Evolutionary conservation across 257 asterid species (phyloP), one percentile per base, ranked within the genome.

Genomic region (Buddleja alternifolia): DNA sequence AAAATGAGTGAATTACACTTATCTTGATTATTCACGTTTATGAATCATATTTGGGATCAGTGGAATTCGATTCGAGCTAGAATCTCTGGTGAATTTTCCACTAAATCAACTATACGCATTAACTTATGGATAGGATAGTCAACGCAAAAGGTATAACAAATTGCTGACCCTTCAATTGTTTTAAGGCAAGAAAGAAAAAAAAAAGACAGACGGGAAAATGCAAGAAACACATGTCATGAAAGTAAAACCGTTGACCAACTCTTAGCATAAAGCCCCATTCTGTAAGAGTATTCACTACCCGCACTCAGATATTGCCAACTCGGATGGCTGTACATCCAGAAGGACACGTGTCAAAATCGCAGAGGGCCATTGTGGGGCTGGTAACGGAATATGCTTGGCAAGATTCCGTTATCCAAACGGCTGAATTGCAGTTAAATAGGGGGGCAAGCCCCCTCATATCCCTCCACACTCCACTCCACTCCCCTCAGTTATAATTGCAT

Each of bases 271-370:
- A 5, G 3, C 3, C 47, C 47, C 3, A 42, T 6, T 2, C 23
- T n/a, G 7, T 24, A 41, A 45, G 42, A 63, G 10, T 16, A 24
- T 11, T 48, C 42, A 5, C 16, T 16, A 24, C 45, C 6, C 20
- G 42, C 42, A 32, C 42, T n/a, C 42, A 0, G 57, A 63, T 63
- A 56, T 24, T 47, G 60, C 70, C 47, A 64, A 2, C 59, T 64
- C 47, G 34, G 59, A 16, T 8, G 19, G 17, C n/a, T n/a, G 4
- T 48, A 48, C 50, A 20, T 61, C 7, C 1, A 1, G 6, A 0
- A 11, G 6, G 10, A 50, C 74, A 67, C 78, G 78, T 60, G 78
- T 62, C 64, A 29, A 52, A 15, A 42, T 62, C n/a, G 2, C n/a
- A n/a, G n/a, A 29, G 34, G 2, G 34, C 5, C 5, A 29, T 8